Evolutionary conservation across 2,329 filamentous ascomycete species (phyloP), one percentile per base, ranked within the genome.

Genomic region (Aspergillus sojae): DNA sequence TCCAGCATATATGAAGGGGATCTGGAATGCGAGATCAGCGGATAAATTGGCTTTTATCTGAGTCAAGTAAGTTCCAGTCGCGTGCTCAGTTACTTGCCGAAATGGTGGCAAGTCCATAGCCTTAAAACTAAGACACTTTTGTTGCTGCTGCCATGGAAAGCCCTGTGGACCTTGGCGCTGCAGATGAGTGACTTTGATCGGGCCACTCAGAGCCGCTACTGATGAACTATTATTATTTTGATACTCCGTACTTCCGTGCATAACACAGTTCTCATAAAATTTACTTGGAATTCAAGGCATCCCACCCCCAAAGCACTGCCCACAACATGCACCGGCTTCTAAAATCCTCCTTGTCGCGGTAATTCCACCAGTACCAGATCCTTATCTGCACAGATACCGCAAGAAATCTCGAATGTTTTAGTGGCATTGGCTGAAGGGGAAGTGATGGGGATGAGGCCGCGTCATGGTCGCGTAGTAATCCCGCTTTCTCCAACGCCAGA

Each of bases 81-180:
- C 52, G 52, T 55, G 52, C 52, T 55, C 52, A 55, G 12, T 39
- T 39, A 26, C 32, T 55, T 55, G n/a, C 50, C 50, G 50, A 36
- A 54, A 14, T 23, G n/a, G 52, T 55, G 52, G 52, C 52, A 55
- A 55, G 52, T 12, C 16, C 12, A 2, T 30, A 28, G 23, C 28
- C 28, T 52, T 52, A 30, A 28, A 28, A 19, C 36, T 41, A 41
- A 41, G 36, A 41, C 2, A 14, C 21, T 28, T 28, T 10, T 9
- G 48, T 32, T 53, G 26, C 26, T 32, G 26, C 48, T 53, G 48
- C 48, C 48, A 53, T 53, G 48, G 48, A 26, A 41, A 50, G 26
- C 46, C 23, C 19, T 50, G 46, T 50, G 46, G 46, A 28, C 46
- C 46, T 50, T 50, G 12, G 23, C 46, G 6, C 43, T 21, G 48